phyloP scores from a whole-genome alignment of 495 filamentous ascomycete genomes.

The Oleoguttula mirabilis region DNA sequence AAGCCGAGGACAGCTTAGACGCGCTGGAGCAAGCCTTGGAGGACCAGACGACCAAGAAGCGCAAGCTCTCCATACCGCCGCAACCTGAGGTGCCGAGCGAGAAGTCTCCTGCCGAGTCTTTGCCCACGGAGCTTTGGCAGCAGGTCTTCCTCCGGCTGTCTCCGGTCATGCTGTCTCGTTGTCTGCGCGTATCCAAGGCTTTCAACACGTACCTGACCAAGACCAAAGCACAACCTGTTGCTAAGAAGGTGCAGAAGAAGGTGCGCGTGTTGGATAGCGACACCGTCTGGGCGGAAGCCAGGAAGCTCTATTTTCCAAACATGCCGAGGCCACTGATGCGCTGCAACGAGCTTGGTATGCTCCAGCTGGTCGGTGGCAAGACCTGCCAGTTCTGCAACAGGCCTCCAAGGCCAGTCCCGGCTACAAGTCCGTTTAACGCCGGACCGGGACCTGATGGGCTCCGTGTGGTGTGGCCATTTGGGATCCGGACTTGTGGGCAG shows the following conservation, averaged over 20 bases:
- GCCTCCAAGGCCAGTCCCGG: constrained; percentile 10
- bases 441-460: constrained; percentile 43
- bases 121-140: constrained; percentile 28
- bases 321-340: constrained; percentile 45
- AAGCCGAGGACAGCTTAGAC: not conserved
- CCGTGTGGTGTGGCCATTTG: constrained; percentile 54
- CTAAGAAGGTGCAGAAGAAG: constrained; percentile 19
- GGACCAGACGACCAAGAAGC: too few species aligned
- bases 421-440: constrained; percentile 35
- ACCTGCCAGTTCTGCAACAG: constrained; percentile 46
- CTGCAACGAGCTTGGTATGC: constrained; percentile 50
- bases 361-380: constrained; percentile 41
- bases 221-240: constrained; percentile 17
- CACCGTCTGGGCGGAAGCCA: constrained; percentile 48
- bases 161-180: constrained; percentile 23
- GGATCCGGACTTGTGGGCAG: constrained; percentile 44
- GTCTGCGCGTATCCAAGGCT: constrained; percentile 27
- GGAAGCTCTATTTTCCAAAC: constrained; percentile 40
- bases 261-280: constrained; percentile 35
- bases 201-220: constrained; percentile 36
- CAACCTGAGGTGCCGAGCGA: too few species aligned
- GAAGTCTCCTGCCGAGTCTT: constrained; percentile 5
- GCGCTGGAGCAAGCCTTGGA: too few species aligned
- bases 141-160: constrained; percentile 27
- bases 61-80: too few species aligned